phyloP scores from a whole-genome alignment of 179 eudicot species.

The Heliamphora pulchella region DNA sequence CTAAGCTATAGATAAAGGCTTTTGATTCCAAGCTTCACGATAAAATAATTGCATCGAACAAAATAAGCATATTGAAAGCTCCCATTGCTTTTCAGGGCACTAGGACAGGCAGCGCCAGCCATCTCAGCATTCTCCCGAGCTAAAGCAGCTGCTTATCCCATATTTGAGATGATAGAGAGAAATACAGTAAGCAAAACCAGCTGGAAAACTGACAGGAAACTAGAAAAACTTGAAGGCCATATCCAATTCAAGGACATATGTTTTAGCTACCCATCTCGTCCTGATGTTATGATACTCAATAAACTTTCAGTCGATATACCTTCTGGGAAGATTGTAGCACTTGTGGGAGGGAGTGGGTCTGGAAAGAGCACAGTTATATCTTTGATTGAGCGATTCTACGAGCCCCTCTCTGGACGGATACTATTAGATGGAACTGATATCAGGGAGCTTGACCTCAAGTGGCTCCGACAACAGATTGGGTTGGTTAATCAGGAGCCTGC shows the following conservation, averaged over 20 bases:
- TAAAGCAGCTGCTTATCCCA: slow-evolving; percentile 78
- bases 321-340: slow-evolving; percentile 82
- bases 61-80: not conserved
- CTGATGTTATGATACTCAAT: slow-evolving; percentile 69
- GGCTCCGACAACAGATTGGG: slow-evolving; percentile 89
- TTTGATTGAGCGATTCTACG: slow-evolving; percentile 89
- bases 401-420: slow-evolving; percentile 70
- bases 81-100: slow-evolving; percentile 45
- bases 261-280: slow-evolving; percentile 92
- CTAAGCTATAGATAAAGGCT: not conserved
- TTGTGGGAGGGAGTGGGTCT: slow-evolving; percentile 95
- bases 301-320: slow-evolving; percentile 65
- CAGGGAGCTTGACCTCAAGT: slow-evolving; percentile 61
- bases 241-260: slow-evolving; percentile 63
- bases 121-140: slow-evolving; percentile 82
- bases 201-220: slow-evolving; percentile 39
- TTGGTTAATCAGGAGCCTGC: slow-evolving; percentile 98
- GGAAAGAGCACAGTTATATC: slow-evolving; percentile 97
- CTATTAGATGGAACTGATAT: slow-evolving; percentile 69
- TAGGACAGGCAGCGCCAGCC: slow-evolving; percentile 96
- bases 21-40: not conserved
- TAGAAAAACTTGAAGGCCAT: slow-evolving; percentile 67
- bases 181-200: slow-evolving; percentile 39
- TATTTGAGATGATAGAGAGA: slow-evolving; percentile 80
- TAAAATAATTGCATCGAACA: not conserved